Evolutionary conservation across 176 grass and related monocot genomes (phyloP).

Genomic region (Oryza glumipatula): DNA sequence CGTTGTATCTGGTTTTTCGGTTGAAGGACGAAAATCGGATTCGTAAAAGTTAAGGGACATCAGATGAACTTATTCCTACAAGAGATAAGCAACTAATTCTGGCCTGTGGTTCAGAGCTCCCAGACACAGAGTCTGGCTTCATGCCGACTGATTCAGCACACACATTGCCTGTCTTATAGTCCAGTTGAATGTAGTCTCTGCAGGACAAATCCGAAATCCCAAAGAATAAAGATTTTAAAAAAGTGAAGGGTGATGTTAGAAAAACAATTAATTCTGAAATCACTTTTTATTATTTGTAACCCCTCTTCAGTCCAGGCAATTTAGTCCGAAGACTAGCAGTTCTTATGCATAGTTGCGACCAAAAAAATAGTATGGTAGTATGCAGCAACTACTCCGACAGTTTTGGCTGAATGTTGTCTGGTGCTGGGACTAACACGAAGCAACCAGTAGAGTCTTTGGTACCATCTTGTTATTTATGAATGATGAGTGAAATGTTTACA

Average conservation of each 20-base stretch:
- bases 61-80: too few species aligned
- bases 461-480: conserved; percentile 48
- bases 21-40: too few species aligned
- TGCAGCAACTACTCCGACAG: background rate
- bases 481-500: conserved; percentile 46
- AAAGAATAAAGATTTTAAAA: background rate
- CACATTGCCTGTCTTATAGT: background rate
- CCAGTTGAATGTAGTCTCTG: background rate
- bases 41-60: too few species aligned
- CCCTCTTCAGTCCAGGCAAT: background rate
- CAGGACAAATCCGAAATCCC: background rate
- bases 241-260: background rate
- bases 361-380: background rate
- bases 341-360: background rate
- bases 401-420: conserved; percentile 14
- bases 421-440: background rate
- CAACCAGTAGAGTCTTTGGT: conserved; percentile 21
- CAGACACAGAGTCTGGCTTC: background rate
- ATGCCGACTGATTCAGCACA: background rate
- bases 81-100: too few species aligned
- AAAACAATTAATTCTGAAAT: background rate
- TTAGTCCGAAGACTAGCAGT: background rate
- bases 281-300: background rate
- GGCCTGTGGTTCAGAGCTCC: background rate
- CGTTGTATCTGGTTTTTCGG: too few species aligned